These are phyloP conservation scores for Lobosporangium transversale DNA, from an alignment of 192 early-diverging fungal genomes.

Conservation along the genomic window DNA sequence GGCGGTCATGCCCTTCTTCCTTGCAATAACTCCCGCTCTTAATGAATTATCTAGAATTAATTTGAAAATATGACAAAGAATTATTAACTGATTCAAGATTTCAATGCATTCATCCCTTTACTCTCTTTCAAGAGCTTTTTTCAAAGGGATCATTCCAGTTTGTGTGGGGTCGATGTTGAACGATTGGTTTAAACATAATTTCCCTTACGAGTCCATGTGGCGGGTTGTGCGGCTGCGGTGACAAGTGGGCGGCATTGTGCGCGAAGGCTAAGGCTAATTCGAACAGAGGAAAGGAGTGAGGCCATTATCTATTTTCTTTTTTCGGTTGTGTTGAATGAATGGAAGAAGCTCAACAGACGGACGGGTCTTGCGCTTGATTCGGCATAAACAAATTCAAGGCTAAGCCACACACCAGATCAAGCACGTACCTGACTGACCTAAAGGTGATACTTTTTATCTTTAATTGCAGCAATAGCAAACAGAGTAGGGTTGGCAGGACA, in stretches of 20 bases:
- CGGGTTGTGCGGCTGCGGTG: constrained; percentile 40
- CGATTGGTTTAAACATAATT: no score
- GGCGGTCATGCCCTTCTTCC: constrained; percentile 95
- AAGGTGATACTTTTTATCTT: no score
- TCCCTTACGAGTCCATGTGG: constrained; percentile 45
- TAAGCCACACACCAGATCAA: no score
- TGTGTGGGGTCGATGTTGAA: background rate
- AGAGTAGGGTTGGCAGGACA: no score
- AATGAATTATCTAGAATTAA: constrained; percentile 60
- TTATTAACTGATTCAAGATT: background rate
- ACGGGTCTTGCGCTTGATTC: background rate
- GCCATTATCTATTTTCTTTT: constrained; percentile 13
- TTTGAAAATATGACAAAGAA: background rate
- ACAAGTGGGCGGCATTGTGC: constrained; percentile 40
- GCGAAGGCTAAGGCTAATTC: constrained; percentile 42
- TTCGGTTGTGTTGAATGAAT: background rate
- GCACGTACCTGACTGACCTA: no score
- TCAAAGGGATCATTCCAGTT: background rate
- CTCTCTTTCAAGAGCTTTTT: background rate
- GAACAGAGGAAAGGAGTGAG: constrained; percentile 41
- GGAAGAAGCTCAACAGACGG: background rate
- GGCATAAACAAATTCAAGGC: no score
- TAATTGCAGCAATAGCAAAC: no score
- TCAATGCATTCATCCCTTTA: background rate
- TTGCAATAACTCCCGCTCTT: constrained; percentile 84